These are phyloP conservation scores for Phaeotremella skinneri DNA, from an alignment of 768 basidiomycete species.

Conservation along the genomic window DNA sequence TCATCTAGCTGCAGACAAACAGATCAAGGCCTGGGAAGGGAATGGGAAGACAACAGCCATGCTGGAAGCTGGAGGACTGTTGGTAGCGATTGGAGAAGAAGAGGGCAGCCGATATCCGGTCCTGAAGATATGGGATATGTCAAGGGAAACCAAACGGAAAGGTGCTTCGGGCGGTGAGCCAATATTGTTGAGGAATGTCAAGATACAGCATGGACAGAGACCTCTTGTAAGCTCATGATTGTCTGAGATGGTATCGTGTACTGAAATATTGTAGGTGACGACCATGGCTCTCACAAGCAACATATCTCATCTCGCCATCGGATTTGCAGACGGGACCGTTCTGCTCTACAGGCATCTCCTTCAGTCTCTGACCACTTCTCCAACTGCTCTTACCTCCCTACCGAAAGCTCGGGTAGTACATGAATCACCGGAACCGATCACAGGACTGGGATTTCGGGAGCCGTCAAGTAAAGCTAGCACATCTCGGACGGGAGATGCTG, in stretches of 20 bases:
- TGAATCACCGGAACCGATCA: slow-evolving; percentile 81
- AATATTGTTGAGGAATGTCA: slow-evolving; percentile 67
- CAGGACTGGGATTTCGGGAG: slow-evolving; percentile 83
- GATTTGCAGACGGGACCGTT: slow-evolving; percentile 91
- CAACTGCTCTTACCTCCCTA: slow-evolving; percentile 64
- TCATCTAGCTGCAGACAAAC: slow-evolving; percentile 28
- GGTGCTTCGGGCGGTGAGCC: slow-evolving; percentile 55
- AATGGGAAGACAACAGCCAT: slow-evolving; percentile 54
- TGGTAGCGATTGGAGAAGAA: slow-evolving; percentile 74
- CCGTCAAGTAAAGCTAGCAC: slow-evolving; percentile 51
- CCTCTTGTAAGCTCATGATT: slow-evolving; percentile 66
- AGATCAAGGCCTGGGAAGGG: slow-evolving; percentile 46
- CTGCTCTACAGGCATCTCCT: slow-evolving; percentile 86
- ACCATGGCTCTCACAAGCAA: slow-evolving; percentile 73
- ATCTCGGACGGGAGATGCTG: slow-evolving; percentile 33
- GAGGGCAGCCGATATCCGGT: slow-evolving; percentile 51
- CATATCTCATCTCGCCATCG: slow-evolving; percentile 82
- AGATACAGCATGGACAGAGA: slow-evolving; percentile 70
- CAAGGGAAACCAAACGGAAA: slow-evolving; percentile 65
- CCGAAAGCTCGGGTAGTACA: slow-evolving; percentile 82
- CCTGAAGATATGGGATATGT: slow-evolving; percentile 82
- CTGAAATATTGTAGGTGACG: slow-evolving; percentile 59
- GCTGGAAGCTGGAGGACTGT: slow-evolving; percentile 71
- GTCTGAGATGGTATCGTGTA: slow-evolving; percentile 21
- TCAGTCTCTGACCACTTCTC: slow-evolving; percentile 74